Base-by-base conservation (phyloP, 2,329 filamentous ascomycete genomes). In the Aspergillus candidus region DNA sequence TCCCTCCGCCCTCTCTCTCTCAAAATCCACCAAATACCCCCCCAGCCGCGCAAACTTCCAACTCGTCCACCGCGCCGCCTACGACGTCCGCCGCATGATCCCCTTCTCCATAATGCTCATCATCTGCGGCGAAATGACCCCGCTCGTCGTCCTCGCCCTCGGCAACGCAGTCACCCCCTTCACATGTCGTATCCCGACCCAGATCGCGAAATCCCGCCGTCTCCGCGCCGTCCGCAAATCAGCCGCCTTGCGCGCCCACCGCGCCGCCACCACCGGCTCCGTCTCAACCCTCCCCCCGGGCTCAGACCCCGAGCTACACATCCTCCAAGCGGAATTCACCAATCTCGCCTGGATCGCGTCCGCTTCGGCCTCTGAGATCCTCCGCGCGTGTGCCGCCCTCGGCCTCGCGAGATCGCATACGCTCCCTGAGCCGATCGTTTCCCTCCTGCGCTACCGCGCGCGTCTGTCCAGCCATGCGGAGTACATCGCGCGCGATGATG, bases 91-190 rank as follows among this genome's bases (percentile, higher is more conserved):
- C n/a, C 82, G 88, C 17, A 73, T 96, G 41, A 88, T 90, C 0
- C 65, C 86, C 1, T 96, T 98, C 62, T 82, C 73, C 0, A 49
- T 94, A 3, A 70, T 96, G 39, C 74, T 95, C 6, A 57, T 91
- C 1, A 50, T 94, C 12, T 87, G 86, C 61, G 91, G 89, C 18
- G 91, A 97, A 67, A 84, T 94, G 68, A 87, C 90, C 1, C 88
- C 90, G 0, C 60, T 97, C 5, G 68, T 94, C 5, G 84, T 94
- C 1, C 71, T 89, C 6, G 77, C 81, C 29, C 70, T 94, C 18
- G 77, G 77, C 0, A 81, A 82, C 14, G 71, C 71, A 32, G 72
- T 88, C 15, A 85, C 94, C 18, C 91, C 91, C 0, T 80, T 80
- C 55, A 84, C 88, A 0, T 96, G 91, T 65, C 79, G 88, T 10